phyloP scores from a whole-genome alignment of 2,329 filamentous ascomycete species.

The Ceratocystis cubensis region DNA sequence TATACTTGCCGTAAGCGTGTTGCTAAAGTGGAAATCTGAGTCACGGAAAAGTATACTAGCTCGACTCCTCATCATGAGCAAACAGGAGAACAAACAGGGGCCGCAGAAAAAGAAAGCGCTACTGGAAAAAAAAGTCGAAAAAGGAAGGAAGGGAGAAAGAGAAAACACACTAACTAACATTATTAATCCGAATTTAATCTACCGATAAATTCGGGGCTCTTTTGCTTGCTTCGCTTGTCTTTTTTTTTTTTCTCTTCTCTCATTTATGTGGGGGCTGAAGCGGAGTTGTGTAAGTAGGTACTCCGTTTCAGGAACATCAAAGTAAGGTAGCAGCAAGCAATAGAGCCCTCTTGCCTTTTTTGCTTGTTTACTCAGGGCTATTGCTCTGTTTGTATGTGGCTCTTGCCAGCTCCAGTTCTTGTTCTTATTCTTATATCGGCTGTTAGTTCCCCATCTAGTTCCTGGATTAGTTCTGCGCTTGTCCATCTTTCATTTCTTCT shows the following conservation, averaged over 20 bases:
- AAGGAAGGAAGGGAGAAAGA: not conserved
- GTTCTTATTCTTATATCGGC: constrained; percentile 12
- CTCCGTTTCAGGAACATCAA: not conserved
- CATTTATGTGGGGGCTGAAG: not conserved
- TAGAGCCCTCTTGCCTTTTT: no score
- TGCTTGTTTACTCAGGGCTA: no score
- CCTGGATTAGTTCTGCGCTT: not conserved
- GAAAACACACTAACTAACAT: not conserved
- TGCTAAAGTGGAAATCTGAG: no score
- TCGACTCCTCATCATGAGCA: no score
- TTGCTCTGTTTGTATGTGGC: no score
- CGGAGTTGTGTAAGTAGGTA: not conserved
- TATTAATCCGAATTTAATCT: not conserved
- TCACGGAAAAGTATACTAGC: no score
- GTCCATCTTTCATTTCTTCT: not conserved
- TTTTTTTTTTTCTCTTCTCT: not conserved
- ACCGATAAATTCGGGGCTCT: not conserved
- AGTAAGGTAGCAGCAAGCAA: no score
- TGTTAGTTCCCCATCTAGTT: not conserved
- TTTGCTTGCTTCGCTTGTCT: not conserved
- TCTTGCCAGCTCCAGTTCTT: not conserved
- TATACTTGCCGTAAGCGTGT: no score
- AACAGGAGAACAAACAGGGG: no score
- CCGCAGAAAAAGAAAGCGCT: not conserved
- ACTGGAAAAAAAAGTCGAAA: not conserved